Evolutionary conservation across 2,329 filamentous ascomycete genomes (phyloP).

Genomic region (Chaetomium olivaceum): DNA sequence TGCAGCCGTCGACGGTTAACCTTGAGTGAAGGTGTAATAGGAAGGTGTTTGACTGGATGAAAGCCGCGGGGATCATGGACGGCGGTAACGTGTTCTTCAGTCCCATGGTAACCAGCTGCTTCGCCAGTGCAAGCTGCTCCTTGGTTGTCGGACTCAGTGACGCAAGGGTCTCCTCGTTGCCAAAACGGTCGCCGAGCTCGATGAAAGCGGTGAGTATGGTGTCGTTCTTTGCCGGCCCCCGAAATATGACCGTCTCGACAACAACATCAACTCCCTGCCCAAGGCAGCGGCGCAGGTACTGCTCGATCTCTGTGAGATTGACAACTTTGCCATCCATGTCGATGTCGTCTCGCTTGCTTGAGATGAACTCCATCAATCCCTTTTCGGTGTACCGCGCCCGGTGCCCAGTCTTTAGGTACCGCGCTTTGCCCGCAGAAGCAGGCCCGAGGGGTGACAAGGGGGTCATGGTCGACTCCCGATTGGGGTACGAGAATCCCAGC

Average conservation of each 20-base stretch:
- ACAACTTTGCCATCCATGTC: slow-evolving; percentile 44
- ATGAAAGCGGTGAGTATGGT: slow-evolving; percentile 51
- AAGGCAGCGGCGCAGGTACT: slow-evolving; percentile 49
- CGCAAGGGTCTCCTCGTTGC: slow-evolving; percentile 42
- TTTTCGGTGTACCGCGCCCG: slow-evolving; percentile 51
- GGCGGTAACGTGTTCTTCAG: slow-evolving; percentile 43
- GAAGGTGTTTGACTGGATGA: slow-evolving; percentile 52
- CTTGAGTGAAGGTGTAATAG: slow-evolving; percentile 52
- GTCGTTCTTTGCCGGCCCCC: slow-evolving; percentile 39
- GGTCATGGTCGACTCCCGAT: slow-evolving; percentile 34
- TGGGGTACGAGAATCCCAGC: slow-evolving; percentile 43
- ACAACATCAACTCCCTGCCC: slow-evolving; percentile 50
- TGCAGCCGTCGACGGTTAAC: slow-evolving; percentile 52
- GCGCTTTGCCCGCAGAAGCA: slow-evolving; percentile 36
- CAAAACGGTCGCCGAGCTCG: slow-evolving; percentile 47
- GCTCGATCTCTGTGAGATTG: slow-evolving; percentile 49
- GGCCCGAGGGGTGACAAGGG: slow-evolving; percentile 31
- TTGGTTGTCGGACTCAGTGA: slow-evolving; percentile 44
- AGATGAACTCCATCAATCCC: slow-evolving; percentile 52
- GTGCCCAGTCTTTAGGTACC: slow-evolving; percentile 54
- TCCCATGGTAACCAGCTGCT: slow-evolving; percentile 46
- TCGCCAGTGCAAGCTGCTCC: slow-evolving; percentile 47
- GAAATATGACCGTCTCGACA: slow-evolving; percentile 51
- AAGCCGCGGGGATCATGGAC: slow-evolving; percentile 50
- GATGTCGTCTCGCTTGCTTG: slow-evolving; percentile 45